phyloP scores from a whole-genome alignment of 2,329 filamentous ascomycete genomes.

The Venturia effusa region DNA sequence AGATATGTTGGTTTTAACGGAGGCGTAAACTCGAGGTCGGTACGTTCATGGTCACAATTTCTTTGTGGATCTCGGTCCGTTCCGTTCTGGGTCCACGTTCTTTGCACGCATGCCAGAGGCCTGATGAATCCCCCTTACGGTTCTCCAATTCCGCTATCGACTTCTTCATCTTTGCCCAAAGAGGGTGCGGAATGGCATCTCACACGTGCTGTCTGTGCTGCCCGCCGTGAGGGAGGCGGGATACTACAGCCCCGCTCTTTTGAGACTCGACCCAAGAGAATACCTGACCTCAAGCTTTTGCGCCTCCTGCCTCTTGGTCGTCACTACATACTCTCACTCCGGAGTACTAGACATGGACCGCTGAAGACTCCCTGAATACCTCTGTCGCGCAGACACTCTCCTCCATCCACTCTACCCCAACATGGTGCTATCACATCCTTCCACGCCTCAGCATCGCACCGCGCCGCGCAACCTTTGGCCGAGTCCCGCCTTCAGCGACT shows the following conservation, averaged over 20 bases:
- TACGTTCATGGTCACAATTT: no score
- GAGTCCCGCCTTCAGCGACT: conserved; percentile 9
- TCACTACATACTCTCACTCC: not conserved
- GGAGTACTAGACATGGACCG: not conserved
- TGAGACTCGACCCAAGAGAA: not conserved
- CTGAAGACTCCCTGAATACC: not conserved
- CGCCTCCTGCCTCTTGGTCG: not conserved
- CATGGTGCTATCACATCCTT: not conserved
- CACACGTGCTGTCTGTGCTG: not conserved
- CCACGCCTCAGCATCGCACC: not conserved
- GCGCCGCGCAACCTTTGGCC: conserved; percentile 5
- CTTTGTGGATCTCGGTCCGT: not conserved
- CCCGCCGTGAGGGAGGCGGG: not conserved
- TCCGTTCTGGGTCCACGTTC: not conserved
- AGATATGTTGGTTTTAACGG: not conserved
- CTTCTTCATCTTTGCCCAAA: not conserved
- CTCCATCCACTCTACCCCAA: not conserved
- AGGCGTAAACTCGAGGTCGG: not conserved
- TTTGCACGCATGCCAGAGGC: not conserved
- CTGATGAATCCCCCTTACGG: not conserved
- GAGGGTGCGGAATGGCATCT: not conserved
- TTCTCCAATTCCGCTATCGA: not conserved
- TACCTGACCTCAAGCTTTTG: no score
- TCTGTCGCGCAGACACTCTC: not conserved
- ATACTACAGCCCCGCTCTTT: not conserved